Evolutionary conservation across 1,284 basidiomycete species (phyloP).

Genomic region (Ustilago hordei): DNA sequence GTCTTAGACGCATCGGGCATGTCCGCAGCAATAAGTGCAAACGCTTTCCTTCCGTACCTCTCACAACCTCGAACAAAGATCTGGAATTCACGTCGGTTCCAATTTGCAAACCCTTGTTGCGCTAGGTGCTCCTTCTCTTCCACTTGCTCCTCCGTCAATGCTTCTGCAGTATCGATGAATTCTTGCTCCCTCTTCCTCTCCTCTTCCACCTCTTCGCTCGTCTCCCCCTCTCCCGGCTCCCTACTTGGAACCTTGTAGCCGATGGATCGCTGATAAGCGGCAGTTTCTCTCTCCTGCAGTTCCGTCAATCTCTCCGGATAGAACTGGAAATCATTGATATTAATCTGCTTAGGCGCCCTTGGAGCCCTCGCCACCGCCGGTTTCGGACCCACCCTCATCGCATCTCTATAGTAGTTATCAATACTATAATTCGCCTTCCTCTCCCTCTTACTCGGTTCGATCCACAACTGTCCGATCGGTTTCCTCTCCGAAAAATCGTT

Average conservation of each 20-base stretch:
- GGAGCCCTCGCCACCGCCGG: slow-evolving; percentile 86
- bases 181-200: slow-evolving; percentile 80
- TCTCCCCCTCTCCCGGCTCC: slow-evolving; percentile 74
- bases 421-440: slow-evolving; percentile 94
- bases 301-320: slow-evolving; percentile 85
- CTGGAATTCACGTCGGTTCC: slow-evolving; percentile 89
- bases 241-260: slow-evolving; percentile 80
- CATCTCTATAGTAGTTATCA: slow-evolving; percentile 82
- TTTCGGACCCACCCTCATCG: slow-evolving; percentile 78
- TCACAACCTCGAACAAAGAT: slow-evolving; percentile 88
- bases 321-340: slow-evolving; percentile 97
- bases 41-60: slow-evolving; percentile 84
- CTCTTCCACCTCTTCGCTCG: slow-evolving; percentile 53
- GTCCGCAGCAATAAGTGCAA: slow-evolving; percentile 83
- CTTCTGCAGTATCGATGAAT: slow-evolving; percentile 76
- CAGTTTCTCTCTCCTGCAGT: slow-evolving; percentile 84
- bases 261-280: slow-evolving; percentile 74
- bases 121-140: slow-evolving; percentile 78
- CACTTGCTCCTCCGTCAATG: slow-evolving; percentile 76
- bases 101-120: slow-evolving; percentile 57
- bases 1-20: slow-evolving; percentile 78
- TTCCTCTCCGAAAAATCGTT: slow-evolving; percentile 81
- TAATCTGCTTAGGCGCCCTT: slow-evolving; percentile 88
- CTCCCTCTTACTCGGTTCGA: slow-evolving; percentile 94
- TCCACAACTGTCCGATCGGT: slow-evolving; percentile 76